These are phyloP conservation scores for Tuber indicum DNA, from an alignment of 495 filamentous ascomycete species.

Conservation along the genomic window DNA sequence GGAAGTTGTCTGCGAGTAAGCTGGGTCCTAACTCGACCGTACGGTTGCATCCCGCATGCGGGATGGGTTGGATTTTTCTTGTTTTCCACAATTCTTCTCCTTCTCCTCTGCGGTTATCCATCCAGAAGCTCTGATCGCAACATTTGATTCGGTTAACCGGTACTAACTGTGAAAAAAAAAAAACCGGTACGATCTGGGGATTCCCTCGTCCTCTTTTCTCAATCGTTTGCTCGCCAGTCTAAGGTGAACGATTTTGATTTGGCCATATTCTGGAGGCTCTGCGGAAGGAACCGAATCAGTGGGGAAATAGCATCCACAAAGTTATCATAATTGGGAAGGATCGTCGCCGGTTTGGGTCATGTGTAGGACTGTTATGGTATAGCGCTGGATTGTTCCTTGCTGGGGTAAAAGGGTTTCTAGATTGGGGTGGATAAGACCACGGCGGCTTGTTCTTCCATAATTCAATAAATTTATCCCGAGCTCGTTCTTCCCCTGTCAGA, in stretches of 20 bases:
- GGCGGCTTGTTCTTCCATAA: not conserved
- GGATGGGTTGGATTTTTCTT: not conserved
- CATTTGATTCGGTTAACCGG: not conserved
- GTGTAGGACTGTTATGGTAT: not conserved
- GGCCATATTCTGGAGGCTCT: constrained; percentile 19
- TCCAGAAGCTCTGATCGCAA: not conserved
- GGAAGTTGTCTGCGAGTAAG: not conserved
- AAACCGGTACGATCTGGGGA: not conserved
- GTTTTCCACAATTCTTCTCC: not conserved
- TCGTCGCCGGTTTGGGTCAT: constrained; percentile 23
- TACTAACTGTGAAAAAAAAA: not conserved
- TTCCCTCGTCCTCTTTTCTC: not conserved
- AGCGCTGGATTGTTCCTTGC: not conserved
- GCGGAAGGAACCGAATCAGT: constrained; percentile 34
- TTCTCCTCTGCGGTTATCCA: not conserved
- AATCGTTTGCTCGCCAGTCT: not conserved
- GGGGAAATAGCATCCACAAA: constrained; percentile 24
- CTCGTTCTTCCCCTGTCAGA: not conserved
- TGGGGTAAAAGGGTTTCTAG: not conserved
- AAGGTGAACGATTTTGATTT: not conserved
- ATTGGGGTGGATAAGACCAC: not conserved
- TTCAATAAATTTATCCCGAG: no score
- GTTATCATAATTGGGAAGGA: constrained; percentile 8
- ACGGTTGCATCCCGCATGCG: not conserved
- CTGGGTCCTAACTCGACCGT: not conserved